Evolutionary conservation across 306 rosid species (phyloP).

Genomic region (Alnus rubra): DNA sequence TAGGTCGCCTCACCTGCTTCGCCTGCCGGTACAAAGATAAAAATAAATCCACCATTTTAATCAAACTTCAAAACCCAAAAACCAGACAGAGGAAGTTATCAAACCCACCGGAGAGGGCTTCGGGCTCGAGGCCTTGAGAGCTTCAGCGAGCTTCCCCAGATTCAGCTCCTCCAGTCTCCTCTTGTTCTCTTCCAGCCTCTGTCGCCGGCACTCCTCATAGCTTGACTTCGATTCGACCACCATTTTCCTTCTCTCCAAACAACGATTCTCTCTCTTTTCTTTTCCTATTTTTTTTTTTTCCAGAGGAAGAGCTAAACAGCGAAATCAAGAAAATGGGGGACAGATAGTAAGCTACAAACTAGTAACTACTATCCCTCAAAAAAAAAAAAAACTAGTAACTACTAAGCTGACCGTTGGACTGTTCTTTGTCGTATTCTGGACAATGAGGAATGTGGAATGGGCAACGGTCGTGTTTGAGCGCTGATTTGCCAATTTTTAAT

Average conservation of each 20-base stretch:
- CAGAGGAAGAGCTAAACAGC: background rate
- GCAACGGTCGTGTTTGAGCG: background rate
- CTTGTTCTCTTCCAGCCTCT: slow-evolving; percentile 50
- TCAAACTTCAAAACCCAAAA: background rate
- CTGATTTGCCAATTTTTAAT: background rate
- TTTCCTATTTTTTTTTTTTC: background rate
- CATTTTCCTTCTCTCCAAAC: slow-evolving; percentile 32
- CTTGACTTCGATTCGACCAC: slow-evolving; percentile 33
- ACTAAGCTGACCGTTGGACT: background rate
- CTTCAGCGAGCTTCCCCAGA: slow-evolving; percentile 39
- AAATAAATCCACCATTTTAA: background rate
- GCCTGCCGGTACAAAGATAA: slow-evolving; percentile 15
- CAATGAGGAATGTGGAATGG: background rate
- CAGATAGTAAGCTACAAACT: background rate
- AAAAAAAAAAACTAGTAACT: too few species aligned
- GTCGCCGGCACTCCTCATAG: slow-evolving; percentile 48
- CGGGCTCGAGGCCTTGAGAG: slow-evolving; percentile 34
- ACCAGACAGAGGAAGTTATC: background rate
- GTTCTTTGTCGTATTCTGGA: background rate
- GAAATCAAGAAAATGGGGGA: background rate
- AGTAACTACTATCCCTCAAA: too few species aligned
- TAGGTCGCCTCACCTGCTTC: slow-evolving; percentile 33
- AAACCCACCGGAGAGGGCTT: slow-evolving; percentile 43
- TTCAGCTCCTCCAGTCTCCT: slow-evolving; percentile 59
- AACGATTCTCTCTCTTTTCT: background rate